These are phyloP conservation scores for Chrysochromulina tobinii DNA, from an alignment of 78 protist genomes.

Conservation along the genomic window DNA sequence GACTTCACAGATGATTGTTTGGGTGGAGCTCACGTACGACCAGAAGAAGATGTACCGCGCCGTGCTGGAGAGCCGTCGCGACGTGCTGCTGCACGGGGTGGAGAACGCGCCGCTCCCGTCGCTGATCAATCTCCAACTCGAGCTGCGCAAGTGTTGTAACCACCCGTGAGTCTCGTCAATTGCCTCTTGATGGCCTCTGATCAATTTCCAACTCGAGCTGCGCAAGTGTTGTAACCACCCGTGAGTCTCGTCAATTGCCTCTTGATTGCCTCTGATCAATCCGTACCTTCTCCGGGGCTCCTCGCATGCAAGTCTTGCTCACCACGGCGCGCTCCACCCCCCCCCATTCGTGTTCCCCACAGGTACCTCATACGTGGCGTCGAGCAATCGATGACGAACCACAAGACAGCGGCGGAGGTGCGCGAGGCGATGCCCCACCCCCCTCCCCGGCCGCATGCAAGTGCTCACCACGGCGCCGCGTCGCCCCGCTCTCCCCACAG, in stretches of 20 bases:
- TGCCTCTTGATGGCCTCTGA: background rate
- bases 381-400: no score
- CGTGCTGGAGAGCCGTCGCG: slow-evolving; percentile 73
- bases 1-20: no score
- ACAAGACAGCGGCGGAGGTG: no score
- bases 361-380: no score
- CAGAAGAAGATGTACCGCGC: slow-evolving; percentile 92
- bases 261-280: slow-evolving; percentile 72
- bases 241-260: no score
- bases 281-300: slow-evolving; percentile 56
- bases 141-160: slow-evolving; percentile 94
- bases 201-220: slow-evolving; percentile 91
- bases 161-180: slow-evolving; percentile 73
- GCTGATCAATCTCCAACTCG: slow-evolving; percentile 87
- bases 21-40: background rate
- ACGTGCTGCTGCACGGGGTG: background rate
- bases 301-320: no score
- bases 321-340: no score
- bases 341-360: no score
- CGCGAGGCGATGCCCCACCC: no score
- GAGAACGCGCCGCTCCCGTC: slow-evolving; percentile 45
- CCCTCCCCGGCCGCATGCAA: no score
- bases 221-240: slow-evolving; percentile 97
- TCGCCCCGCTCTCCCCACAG: no score
- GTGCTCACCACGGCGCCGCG: no score